Percentiles rank a stretch among this genome's conserved stretches.
phyloP scores from a whole-genome alignment of 768 basidiomycete species.

The Candolleomyces aberdarensis region DNA sequence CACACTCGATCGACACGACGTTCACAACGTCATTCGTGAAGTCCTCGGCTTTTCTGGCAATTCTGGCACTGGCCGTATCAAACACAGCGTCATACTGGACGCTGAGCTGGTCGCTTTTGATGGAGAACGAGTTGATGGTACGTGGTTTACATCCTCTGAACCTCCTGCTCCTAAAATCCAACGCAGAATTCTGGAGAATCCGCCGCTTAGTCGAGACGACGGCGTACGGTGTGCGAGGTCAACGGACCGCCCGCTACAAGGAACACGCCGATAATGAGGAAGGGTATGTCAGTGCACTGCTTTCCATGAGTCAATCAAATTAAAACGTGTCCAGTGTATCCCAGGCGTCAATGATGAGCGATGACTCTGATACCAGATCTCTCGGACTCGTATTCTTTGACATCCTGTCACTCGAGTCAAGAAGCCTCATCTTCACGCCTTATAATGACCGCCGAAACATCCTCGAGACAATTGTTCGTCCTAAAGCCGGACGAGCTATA shows the following conservation, averaged over 20 bases:
- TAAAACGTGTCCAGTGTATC: conserved; percentile 7
- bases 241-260: conserved; percentile 10
- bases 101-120: conserved; percentile 91
- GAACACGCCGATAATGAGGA: conserved; percentile 15
- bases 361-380: conserved; percentile 41
- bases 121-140: conserved; percentile 70
- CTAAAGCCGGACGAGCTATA: conserved; percentile 59
- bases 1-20: conserved; percentile 67
- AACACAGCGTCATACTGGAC: conserved; percentile 54
- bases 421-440: conserved; percentile 48
- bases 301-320: too few relatives aligned
- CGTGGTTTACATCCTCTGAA: conserved; percentile 16
- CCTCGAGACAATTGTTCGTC: conserved; percentile 55
- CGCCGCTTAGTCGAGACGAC: conserved; percentile 55
- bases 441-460: conserved; percentile 59
- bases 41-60: conserved; percentile 40
- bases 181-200: conserved; percentile 74
- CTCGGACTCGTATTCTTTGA: conserved; percentile 90
- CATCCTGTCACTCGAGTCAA: conserved; percentile 64
- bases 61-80: conserved; percentile 19
- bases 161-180: neutral
- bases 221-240: conserved; percentile 49
- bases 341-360: conserved; percentile 29
- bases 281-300: neutral
- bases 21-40: conserved; percentile 58